phyloP scores from a whole-genome alignment of 306 rosid species.

The Medicago ruthenica region DNA sequence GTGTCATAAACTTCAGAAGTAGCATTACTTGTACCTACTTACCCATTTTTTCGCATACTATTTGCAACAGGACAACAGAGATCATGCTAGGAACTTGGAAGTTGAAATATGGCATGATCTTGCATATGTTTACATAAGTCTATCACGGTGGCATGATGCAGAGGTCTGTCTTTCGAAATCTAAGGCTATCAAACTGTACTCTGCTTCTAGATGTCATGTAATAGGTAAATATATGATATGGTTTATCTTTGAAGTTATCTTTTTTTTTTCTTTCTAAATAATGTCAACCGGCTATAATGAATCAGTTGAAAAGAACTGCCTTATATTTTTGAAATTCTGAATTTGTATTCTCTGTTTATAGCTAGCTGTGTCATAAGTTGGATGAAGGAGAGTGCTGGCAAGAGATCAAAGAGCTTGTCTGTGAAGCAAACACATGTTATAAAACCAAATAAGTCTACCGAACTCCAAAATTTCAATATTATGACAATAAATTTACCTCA shows the following conservation, averaged over 20 bases:
- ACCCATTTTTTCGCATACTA: slow-evolving; percentile 2
- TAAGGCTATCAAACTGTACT: slow-evolving; percentile 64
- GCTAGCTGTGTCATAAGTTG: slow-evolving; percentile 14
- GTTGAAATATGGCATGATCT: slow-evolving; percentile 87
- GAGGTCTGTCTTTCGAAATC: slow-evolving; percentile 84
- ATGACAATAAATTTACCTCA: not conserved
- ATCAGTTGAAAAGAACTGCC: slow-evolving; percentile 31
- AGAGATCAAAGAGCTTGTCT: slow-evolving; percentile 13
- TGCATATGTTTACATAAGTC: slow-evolving; percentile 67
- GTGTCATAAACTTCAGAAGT: slow-evolving; percentile 15
- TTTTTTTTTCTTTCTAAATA: slow-evolving; percentile 2
- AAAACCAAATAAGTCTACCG: not conserved
- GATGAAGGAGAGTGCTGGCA: not conserved
- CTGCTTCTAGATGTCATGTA: slow-evolving; percentile 75
- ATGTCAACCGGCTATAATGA: not conserved
- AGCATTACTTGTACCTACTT: slow-evolving; percentile 33
- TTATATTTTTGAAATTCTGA: slow-evolving; percentile 15
- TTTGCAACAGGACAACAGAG: slow-evolving; percentile 61
- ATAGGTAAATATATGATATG: slow-evolving; percentile 58
- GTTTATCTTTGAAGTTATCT: slow-evolving; percentile 18
- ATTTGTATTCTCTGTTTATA: slow-evolving; percentile 6
- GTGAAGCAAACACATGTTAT: slow-evolving; percentile 5
- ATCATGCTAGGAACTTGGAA: slow-evolving; percentile 65
- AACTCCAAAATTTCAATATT: slow-evolving; percentile 2
- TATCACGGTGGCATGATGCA: slow-evolving; percentile 79